A percentile compares a stretch with the other conserved stretches of the same genome.
Conservation (phyloP, 306 rosid species). For the Rosa multiflora region DNA sequence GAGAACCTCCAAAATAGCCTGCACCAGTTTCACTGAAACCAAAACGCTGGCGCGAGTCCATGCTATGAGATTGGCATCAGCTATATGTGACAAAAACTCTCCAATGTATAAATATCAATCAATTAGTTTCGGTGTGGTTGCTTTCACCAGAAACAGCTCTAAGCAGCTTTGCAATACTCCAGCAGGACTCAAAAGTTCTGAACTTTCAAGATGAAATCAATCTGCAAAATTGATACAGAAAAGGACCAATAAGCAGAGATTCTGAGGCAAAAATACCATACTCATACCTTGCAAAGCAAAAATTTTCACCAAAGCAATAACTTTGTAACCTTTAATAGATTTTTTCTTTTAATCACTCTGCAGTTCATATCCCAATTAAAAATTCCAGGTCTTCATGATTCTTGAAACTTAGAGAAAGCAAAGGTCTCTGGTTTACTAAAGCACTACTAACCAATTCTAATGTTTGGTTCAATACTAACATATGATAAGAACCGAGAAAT, state of each 20-base stretch:
- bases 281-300: neutral
- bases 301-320: constrained; percentile 1
- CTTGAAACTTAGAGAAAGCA: neutral
- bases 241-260: neutral
- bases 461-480: neutral
- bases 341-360: neutral
- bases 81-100: constrained; percentile 19
- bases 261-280: neutral
- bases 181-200: neutral
- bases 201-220: constrained; percentile 22
- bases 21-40: constrained; percentile 51
- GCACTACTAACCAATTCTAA: neutral
- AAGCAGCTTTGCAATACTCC: constrained; percentile 4
- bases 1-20: constrained; percentile 55
- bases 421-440: neutral
- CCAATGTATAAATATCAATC: constrained; percentile 5
- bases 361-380: neutral
- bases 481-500: neutral
- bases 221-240: constrained; percentile 42
- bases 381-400: neutral
- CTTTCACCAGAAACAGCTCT: neutral
- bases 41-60: constrained; percentile 77
- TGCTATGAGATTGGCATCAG: constrained; percentile 50
- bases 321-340: neutral
- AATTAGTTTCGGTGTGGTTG: constrained; percentile 18